A percentile compares a stretch with the other conserved stretches of the same genome.
Conservation (phyloP, 768 basidiomycete genomes). For the Lactarius vividus region DNA sequence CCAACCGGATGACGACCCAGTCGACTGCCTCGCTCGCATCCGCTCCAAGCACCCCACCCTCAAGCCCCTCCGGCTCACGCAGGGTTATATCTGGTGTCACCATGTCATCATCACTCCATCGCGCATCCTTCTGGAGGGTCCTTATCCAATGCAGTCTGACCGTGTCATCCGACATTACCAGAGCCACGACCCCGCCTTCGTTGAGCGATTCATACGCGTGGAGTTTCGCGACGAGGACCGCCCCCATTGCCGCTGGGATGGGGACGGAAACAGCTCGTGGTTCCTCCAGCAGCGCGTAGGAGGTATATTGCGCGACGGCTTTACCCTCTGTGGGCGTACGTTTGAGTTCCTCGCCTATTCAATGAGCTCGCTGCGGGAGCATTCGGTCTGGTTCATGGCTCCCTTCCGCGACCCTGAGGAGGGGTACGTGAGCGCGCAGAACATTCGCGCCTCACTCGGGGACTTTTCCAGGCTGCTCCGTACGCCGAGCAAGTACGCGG, state of each 20-base stretch:
- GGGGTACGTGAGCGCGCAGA: conserved; percentile 50
- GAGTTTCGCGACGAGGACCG: conserved; percentile 84
- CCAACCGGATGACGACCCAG: conserved; percentile 40
- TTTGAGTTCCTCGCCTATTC: conserved; percentile 88
- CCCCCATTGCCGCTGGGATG: conserved; percentile 68
- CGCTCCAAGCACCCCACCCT: conserved; percentile 28
- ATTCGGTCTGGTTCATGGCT: conserved; percentile 79
- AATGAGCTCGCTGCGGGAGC: conserved; percentile 71
- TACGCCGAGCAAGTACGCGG: conserved; percentile 78
- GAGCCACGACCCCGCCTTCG: conserved; percentile 37
- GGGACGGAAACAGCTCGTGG: conserved; percentile 54
- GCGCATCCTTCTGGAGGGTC: conserved; percentile 71
- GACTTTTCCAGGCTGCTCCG: conserved; percentile 51
- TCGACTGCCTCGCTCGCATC: conserved; percentile 46
- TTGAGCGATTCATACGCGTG: conserved; percentile 75
- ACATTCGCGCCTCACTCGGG: conserved; percentile 63
- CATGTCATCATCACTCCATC: conserved; percentile 79
- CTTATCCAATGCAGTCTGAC: conserved; percentile 73
- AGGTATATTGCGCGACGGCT: conserved; percentile 55
- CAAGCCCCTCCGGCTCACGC: conserved; percentile 30
- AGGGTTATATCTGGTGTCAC: conserved; percentile 57
- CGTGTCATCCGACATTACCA: conserved; percentile 68
- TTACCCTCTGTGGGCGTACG: conserved; percentile 62
- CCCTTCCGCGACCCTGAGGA: conserved; percentile 51
- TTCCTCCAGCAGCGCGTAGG: conserved; percentile 44